Conservation (phyloP, 495 filamentous ascomycete species). For the Neurospora sp. region DNA sequence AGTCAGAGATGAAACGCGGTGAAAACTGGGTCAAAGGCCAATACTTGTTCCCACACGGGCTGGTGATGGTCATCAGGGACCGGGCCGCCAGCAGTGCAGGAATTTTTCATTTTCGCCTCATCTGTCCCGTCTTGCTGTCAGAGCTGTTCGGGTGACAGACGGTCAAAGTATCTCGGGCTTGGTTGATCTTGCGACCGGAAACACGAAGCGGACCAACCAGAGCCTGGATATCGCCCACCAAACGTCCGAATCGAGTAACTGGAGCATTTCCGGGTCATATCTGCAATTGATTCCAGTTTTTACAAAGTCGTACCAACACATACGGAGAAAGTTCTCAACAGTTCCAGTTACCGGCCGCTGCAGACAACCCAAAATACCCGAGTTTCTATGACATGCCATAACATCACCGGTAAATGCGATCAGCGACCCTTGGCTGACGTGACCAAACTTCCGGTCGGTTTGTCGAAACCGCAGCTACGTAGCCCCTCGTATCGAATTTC, state of each 20-base stretch:
- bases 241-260: neutral
- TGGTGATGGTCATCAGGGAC: neutral
- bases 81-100: neutral
- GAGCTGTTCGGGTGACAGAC: neutral
- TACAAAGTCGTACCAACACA: neutral
- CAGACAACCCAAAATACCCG: constrained; percentile 8
- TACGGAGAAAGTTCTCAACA: neutral
- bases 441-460: neutral
- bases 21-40: neutral
- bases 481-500: neutral
- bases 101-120: neutral
- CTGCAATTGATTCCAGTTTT: neutral
- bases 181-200: neutral
- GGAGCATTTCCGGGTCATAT: neutral
- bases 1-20: neutral
- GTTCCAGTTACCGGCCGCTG: neutral
- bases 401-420: constrained; percentile 15
- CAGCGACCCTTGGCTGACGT: neutral
- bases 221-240: neutral
- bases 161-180: neutral
- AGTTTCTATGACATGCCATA: constrained; percentile 28
- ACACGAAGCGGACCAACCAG: neutral
- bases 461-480: neutral
- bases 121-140: neutral
- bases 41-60: neutral